Conservation (phyloP, 306 rosid species). For the Ziziphus jujuba region DNA sequence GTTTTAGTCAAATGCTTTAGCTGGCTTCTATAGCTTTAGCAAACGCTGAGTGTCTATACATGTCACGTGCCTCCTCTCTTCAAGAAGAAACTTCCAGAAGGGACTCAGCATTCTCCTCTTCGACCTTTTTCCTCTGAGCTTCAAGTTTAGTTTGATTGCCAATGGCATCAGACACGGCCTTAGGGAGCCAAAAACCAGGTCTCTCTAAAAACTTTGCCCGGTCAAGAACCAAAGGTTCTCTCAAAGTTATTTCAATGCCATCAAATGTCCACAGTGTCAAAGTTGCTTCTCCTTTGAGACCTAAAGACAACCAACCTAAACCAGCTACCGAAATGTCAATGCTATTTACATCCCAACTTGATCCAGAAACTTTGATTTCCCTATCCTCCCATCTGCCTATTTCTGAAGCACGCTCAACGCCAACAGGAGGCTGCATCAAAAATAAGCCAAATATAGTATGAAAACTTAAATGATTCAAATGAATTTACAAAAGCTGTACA, state of each 20-base stretch:
- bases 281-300: slow-evolving; percentile 89
- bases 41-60: neutral
- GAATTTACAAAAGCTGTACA: too few species aligned
- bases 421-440: slow-evolving; percentile 71
- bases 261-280: slow-evolving; percentile 62
- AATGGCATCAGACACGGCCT: slow-evolving; percentile 69
- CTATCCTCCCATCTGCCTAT: slow-evolving; percentile 67
- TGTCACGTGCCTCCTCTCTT: slow-evolving; percentile 18
- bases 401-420: slow-evolving; percentile 51
- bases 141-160: slow-evolving; percentile 65
- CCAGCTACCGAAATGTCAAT: slow-evolving; percentile 77
- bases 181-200: slow-evolving; percentile 88
- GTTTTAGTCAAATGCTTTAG: too few species aligned
- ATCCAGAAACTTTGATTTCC: slow-evolving; percentile 73
- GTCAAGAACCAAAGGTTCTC: slow-evolving; percentile 89
- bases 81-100: slow-evolving; percentile 43
- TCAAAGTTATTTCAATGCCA: slow-evolving; percentile 69
- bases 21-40: neutral
- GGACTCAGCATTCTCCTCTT: slow-evolving; percentile 39
- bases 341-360: slow-evolving; percentile 80
- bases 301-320: slow-evolving; percentile 76
- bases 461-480: neutral
- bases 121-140: slow-evolving; percentile 57
- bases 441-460: slow-evolving; percentile 6
- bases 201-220: slow-evolving; percentile 73